Conservation (phyloP, 2,329 filamentous ascomycete species). For the Cladosporium oxysporum region DNA sequence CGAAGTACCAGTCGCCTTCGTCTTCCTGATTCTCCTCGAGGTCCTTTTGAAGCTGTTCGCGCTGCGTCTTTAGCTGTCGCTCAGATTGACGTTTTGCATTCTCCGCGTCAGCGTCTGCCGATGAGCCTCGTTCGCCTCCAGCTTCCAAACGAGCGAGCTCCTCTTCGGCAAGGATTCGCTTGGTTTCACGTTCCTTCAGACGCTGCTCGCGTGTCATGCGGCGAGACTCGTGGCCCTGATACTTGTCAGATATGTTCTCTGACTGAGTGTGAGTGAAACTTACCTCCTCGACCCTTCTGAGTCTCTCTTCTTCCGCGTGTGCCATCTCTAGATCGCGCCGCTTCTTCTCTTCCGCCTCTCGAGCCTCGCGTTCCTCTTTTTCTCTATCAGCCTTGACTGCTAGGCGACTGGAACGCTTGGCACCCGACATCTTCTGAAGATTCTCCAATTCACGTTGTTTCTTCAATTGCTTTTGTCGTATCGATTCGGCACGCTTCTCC, state of each 20-base stretch:
- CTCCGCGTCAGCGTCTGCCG: constrained; percentile 45
- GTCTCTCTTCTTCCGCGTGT: constrained; percentile 58
- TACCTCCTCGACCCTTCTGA: constrained; percentile 29
- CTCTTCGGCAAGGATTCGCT: constrained; percentile 80
- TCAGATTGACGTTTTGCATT: constrained; percentile 65
- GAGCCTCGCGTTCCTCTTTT: constrained; percentile 68
- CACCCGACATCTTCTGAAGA: constrained; percentile 84
- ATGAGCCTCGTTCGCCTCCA: constrained; percentile 32
- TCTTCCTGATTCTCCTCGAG: constrained; percentile 68
- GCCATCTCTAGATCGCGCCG: constrained; percentile 65
- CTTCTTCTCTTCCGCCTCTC: constrained; percentile 68
- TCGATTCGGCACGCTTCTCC: constrained; percentile 69
- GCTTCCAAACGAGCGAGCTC: constrained; percentile 79
- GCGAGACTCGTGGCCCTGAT: constrained; percentile 71
- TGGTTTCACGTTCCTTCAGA: constrained; percentile 79
- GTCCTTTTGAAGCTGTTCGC: constrained; percentile 76
- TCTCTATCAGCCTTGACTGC: constrained; percentile 79
- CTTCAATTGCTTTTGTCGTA: constrained; percentile 71
- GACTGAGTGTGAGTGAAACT: constrained; percentile 20
- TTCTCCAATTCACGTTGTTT: constrained; percentile 79
- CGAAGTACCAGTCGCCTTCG: constrained; percentile 90
- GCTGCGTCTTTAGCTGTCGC: constrained; percentile 76
- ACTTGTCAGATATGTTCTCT: constrained; percentile 29
- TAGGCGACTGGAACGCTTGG: constrained; percentile 89
- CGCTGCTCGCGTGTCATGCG: constrained; percentile 84